These are phyloP conservation scores for Hypoxylon rickii DNA, from an alignment of 495 filamentous ascomycete genomes.

Conservation along the genomic window DNA sequence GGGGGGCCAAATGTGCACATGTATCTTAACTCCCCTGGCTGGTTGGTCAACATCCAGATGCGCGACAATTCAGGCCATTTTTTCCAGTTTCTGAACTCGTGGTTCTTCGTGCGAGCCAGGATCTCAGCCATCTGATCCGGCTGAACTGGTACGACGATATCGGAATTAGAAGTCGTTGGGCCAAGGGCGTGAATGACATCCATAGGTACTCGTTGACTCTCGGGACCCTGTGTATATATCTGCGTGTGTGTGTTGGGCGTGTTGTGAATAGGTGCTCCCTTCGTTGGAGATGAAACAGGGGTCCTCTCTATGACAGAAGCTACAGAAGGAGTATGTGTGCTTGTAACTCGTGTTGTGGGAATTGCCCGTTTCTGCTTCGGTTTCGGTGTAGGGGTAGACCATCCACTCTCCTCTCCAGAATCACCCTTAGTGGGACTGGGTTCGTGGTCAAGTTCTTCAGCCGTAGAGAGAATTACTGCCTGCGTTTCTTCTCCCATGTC, in stretches of 20 bases:
- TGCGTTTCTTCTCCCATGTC: constrained; percentile 44
- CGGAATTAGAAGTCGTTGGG: constrained; percentile 49
- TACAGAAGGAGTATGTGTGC: neutral
- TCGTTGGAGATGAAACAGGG: constrained; percentile 6
- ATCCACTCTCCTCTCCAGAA: constrained; percentile 13
- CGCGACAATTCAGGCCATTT: constrained; percentile 47
- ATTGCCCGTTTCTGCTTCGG: constrained; percentile 6
- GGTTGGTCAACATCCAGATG: constrained; percentile 54
- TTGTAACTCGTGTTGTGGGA: constrained; percentile 3
- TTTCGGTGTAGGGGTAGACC: constrained; percentile 18
- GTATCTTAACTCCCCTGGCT: constrained; percentile 49
- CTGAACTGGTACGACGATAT: constrained; percentile 52
- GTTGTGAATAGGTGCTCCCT: constrained; percentile 15
- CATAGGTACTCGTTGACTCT: constrained; percentile 56
- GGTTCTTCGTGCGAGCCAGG: constrained; percentile 44
- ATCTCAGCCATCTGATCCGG: constrained; percentile 47
- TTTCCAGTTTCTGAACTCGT: constrained; percentile 52
- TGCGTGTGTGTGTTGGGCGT: constrained; percentile 33
- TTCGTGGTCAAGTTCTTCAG: constrained; percentile 8
- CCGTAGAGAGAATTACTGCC: constrained; percentile 12
- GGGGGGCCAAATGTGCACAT: constrained; percentile 52
- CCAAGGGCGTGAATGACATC: constrained; percentile 49
- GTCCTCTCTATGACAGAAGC: constrained; percentile 11
- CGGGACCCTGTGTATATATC: constrained; percentile 47
- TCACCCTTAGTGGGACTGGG: constrained; percentile 5